Percentiles rank a stretch among this genome's conserved stretches.
Evolutionary conservation across 768 basidiomycete genomes (phyloP).

Genomic region (Nidularia sp.): DNA sequence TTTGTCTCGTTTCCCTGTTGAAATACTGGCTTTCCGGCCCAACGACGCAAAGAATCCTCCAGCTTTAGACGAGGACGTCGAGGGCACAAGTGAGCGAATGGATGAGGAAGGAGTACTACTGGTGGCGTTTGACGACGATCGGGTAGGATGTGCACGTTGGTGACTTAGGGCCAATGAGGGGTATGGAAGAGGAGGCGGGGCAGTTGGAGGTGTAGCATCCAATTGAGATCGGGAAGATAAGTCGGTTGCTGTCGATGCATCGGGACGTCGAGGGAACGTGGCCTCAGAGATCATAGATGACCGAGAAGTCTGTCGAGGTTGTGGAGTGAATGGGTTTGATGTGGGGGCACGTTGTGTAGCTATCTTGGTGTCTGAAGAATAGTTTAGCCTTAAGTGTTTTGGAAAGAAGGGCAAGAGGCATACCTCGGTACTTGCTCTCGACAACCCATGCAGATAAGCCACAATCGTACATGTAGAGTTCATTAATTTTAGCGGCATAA

Average conservation of each 20-base stretch:
- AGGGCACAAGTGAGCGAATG: constrained; percentile 43
- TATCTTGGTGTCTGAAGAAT: constrained; percentile 21
- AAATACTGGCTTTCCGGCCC: constrained; percentile 62
- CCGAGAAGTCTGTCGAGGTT: constrained; percentile 65
- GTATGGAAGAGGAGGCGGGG: constrained; percentile 67
- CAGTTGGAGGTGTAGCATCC: constrained; percentile 50
- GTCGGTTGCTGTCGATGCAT: constrained; percentile 77
- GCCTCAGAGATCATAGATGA: constrained; percentile 71
- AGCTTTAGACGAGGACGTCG: constrained; percentile 37
- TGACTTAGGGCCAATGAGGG: constrained; percentile 55
- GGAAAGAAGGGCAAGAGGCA: constrained; percentile 16
- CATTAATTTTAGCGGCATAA: constrained; percentile 83
- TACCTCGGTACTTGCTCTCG: constrained; percentile 54
- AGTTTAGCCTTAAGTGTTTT: constrained; percentile 1
- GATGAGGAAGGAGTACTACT: constrained; percentile 42
- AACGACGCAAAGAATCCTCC: constrained; percentile 73
- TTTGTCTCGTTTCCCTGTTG: constrained; percentile 17
- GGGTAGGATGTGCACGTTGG: constrained; percentile 22
- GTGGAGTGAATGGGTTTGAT: constrained; percentile 39
- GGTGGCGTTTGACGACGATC: constrained; percentile 25
- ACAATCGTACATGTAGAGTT: constrained; percentile 69
- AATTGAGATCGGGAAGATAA: constrained; percentile 42
- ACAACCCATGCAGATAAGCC: constrained; percentile 76
- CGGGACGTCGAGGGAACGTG: constrained; percentile 77
- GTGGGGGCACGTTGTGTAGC: constrained; percentile 28